Percentiles rank a stretch among this genome's conserved stretches.
phyloP scores from a whole-genome alignment of 345 rosid species.

The Syzygium oleosum region DNA sequence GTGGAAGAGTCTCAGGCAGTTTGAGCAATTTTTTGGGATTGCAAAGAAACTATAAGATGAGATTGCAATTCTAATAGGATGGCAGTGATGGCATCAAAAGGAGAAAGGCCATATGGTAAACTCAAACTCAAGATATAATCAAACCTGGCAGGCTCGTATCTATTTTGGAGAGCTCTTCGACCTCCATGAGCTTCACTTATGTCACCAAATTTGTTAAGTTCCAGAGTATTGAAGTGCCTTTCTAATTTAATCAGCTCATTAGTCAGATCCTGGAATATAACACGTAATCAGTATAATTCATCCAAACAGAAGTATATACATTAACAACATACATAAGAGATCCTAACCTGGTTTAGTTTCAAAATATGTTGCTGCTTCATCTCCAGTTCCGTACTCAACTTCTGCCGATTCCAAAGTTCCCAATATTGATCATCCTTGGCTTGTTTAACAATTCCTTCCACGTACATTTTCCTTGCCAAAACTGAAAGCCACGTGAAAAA shows the following conservation, averaged over 20 bases:
- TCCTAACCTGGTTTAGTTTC: slow-evolving; percentile 55
- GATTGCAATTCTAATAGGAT: background rate
- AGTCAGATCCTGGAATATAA: slow-evolving; percentile 61
- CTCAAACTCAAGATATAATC: background rate
- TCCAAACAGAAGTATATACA: background rate
- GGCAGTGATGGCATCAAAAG: background rate
- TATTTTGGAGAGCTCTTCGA: slow-evolving; percentile 36
- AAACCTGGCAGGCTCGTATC: slow-evolving; percentile 66
- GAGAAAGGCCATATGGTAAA: background rate
- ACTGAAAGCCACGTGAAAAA: slow-evolving; percentile 39
- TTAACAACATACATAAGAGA: background rate
- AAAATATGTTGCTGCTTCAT: slow-evolving; percentile 55
- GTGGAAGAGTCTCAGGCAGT: background rate
- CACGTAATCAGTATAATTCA: slow-evolving; percentile 1
- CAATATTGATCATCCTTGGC: slow-evolving; percentile 68
- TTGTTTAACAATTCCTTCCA: slow-evolving; percentile 83
- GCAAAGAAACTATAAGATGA: background rate
- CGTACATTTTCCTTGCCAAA: slow-evolving; percentile 63
- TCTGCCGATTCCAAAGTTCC: slow-evolving; percentile 91
- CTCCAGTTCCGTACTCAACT: slow-evolving; percentile 78
- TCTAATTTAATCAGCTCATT: slow-evolving; percentile 77
- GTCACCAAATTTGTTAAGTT: slow-evolving; percentile 71
- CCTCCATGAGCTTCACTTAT: slow-evolving; percentile 30
- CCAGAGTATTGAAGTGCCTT: slow-evolving; percentile 82
- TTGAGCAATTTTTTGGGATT: background rate